Evolutionary conservation across 148 eudicot species (phyloP).

Genomic region (Silene uniflora): DNA sequence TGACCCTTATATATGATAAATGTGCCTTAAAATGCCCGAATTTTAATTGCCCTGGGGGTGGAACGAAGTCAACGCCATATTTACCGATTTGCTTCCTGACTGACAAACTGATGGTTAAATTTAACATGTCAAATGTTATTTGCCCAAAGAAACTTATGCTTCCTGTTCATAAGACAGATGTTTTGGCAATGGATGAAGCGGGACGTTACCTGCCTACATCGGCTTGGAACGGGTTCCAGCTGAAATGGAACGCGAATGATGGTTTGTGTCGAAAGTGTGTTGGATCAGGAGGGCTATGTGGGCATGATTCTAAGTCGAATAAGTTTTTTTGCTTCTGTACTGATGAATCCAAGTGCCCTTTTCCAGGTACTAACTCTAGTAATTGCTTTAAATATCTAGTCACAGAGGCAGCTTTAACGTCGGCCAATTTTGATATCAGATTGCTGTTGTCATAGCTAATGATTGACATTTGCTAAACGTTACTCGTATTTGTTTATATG

Average conservation of each 20-base stretch:
- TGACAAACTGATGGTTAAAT: too few species aligned
- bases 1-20: too few species aligned
- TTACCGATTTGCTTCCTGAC: too few species aligned
- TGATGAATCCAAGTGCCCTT: slow-evolving; percentile 28
- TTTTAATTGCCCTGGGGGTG: too few species aligned
- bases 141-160: slow-evolving; percentile 18
- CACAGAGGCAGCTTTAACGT: too few species aligned
- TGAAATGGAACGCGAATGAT: slow-evolving; percentile 39
- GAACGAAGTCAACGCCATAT: too few species aligned
- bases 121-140: neutral
- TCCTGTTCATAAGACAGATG: slow-evolving; percentile 3
- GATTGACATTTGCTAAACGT: too few species aligned
- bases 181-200: neutral
- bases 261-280: slow-evolving; percentile 34
- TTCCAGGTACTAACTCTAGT: slow-evolving; percentile 17
- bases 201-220: neutral
- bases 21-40: too few species aligned
- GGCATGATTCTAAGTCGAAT: slow-evolving; percentile 27
- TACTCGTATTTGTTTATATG: too few species aligned
- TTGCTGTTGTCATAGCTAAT: too few species aligned
- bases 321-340: slow-evolving; percentile 49
- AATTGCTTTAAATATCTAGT: too few species aligned
- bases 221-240: slow-evolving; percentile 47
- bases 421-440: too few species aligned
- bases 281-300: slow-evolving; percentile 51